These are phyloP conservation scores for Paramecium pentaurelia DNA, from an alignment of 73 alveolate species.

Conservation along the genomic window DNA sequence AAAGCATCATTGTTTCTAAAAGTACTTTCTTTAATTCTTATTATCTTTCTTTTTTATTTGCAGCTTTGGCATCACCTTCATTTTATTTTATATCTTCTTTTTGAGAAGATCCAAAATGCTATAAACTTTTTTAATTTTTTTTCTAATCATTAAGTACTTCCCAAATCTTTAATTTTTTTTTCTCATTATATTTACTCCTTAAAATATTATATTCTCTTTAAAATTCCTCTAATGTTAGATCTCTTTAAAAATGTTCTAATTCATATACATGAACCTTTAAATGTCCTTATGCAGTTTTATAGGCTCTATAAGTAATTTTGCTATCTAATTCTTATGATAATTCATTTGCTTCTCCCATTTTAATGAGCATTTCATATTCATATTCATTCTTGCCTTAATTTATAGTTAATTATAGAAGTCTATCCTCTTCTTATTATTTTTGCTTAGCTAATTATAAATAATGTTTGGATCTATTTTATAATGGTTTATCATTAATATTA, in stretches of 20 bases:
- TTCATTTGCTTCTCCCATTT: constrained; percentile 64
- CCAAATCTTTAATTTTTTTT: constrained; percentile 48
- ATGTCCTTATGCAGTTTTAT: constrained; percentile 49
- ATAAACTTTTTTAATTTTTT: constrained; percentile 19
- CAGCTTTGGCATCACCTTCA: neutral
- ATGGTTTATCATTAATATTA: neutral
- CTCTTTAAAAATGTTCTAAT: constrained; percentile 20
- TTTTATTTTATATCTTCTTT: neutral
- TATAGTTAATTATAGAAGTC: constrained; percentile 49
- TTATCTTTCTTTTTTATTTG: constrained; percentile 54
- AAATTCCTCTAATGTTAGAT: constrained; percentile 51
- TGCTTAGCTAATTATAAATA: constrained; percentile 51
- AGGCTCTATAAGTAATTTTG: constrained; percentile 59
- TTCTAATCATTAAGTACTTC: constrained; percentile 56
- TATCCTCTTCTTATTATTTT: constrained; percentile 51
- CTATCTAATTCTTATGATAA: constrained; percentile 46
- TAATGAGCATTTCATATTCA: constrained; percentile 60
- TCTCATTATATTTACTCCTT: constrained; percentile 52
- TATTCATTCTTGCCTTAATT: constrained; percentile 60
- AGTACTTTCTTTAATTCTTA: constrained; percentile 51
- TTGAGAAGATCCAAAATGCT: constrained; percentile 39
- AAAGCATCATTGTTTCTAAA: constrained; percentile 54
- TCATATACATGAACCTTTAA: constrained; percentile 58
- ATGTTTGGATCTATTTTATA: constrained; percentile 32
- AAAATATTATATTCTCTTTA: constrained; percentile 55